Base-by-base conservation (phyloP, 306 rosid genomes). In the Cucurbita ficifolia region DNA sequence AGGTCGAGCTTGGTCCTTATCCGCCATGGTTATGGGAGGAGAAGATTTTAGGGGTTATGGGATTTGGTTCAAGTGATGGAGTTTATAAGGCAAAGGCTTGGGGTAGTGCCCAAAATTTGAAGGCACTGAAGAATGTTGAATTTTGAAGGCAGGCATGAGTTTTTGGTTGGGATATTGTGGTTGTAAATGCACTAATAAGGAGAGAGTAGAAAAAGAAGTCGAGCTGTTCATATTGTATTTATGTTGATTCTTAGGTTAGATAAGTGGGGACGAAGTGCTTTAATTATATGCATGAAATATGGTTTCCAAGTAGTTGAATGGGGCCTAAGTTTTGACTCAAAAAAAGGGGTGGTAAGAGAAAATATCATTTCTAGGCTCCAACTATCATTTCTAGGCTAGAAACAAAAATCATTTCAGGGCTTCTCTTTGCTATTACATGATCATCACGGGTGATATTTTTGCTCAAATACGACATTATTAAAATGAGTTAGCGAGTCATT, bases 1-100 rank as follows among this genome's bases (percentile, higher is more conserved):
- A 1, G 90, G 92, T 57, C 75, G 74, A 70, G 75, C 84, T 42
- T 89, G 92, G 22, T 87, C 92, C 40, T 21, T 76, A 68, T 82
- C 87, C 9, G 14, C 54, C 72, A 67, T 67, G 38, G 72, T 14
- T 9, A 24, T 1, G 14, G 14, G 9, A 57, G 13, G 21, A 13
- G 9, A 54, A 54, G 3, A 49, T 4, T 2, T 14, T 53, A 7
- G 0, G 2, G 61, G 7, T 22, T 56, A 10, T 56, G 16, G 5
- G 14, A 9, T 56, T 9, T 56, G 21, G 7, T 29, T 29, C 3
- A 29, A 56, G 38, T 56, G 36, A 13, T 22, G 22, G 61, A 22
- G 36, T 56, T 56, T 56, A 22, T 56, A 56, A 56, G 62, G 39
- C 16, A 11, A 22, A 18, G 11, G 33, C 8, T 53, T 18, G 3